Conservation (phyloP, 805 yeast species). For the Schwanniomyces polymorphus region DNA sequence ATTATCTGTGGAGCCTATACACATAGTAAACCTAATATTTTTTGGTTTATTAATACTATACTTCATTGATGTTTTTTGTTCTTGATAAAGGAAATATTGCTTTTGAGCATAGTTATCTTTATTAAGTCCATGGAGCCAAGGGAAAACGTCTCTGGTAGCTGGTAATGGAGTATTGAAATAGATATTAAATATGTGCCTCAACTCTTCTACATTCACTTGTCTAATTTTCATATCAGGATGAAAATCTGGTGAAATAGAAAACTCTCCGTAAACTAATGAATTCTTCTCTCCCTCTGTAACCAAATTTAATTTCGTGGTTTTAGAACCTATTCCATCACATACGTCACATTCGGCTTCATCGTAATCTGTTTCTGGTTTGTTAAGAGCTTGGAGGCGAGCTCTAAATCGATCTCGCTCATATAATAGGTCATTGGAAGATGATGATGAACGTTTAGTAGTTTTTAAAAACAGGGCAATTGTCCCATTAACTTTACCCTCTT, state of each 20-base stretch:
- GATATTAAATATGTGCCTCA: slow-evolving; percentile 28
- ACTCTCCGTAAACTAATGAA: slow-evolving; percentile 12
- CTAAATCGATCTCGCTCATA: slow-evolving; percentile 43
- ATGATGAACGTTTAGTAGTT: slow-evolving; percentile 35
- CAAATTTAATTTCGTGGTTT: slow-evolving; percentile 37
- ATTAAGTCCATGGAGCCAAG: slow-evolving; percentile 87
- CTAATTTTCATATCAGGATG: slow-evolving; percentile 11
- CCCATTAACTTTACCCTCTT: not conserved
- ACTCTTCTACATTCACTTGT: slow-evolving; percentile 12
- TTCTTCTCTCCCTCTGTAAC: slow-evolving; percentile 7
- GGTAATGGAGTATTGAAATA: slow-evolving; percentile 51
- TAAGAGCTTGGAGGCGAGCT: slow-evolving; percentile 36
- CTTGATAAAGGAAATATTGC: slow-evolving; percentile 40
- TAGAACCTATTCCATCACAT: slow-evolving; percentile 34
- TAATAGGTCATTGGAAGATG: slow-evolving; percentile 38
- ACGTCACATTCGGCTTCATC: slow-evolving; percentile 24
- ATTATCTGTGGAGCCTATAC: slow-evolving; percentile 20
- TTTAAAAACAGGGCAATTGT: not conserved
- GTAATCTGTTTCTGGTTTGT: slow-evolving; percentile 9
- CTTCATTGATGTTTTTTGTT: slow-evolving; percentile 7
- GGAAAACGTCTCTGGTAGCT: slow-evolving; percentile 68
- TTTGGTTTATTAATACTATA: slow-evolving; percentile 17
- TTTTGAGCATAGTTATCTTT: slow-evolving; percentile 55
- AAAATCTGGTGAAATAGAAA: slow-evolving; percentile 3
- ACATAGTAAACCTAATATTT: slow-evolving; percentile 40